Conservation (phyloP, 805 yeast species). For the Saccharomycopsis capsularis region DNA sequence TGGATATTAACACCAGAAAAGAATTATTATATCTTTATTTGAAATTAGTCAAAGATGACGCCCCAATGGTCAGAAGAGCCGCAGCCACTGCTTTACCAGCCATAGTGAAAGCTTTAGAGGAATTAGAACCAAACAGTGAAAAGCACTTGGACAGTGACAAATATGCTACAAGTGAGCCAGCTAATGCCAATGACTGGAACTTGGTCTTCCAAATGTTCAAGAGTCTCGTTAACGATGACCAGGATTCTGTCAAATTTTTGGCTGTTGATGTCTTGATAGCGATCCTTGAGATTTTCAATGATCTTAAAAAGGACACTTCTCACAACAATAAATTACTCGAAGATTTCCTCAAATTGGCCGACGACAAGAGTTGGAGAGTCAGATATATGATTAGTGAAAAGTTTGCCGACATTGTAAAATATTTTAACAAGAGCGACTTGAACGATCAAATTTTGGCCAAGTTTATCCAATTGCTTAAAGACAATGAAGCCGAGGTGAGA, state of each 20-base stretch:
- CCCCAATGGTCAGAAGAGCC: conserved; percentile 96
- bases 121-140: conserved; percentile 22
- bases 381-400: conserved; percentile 97
- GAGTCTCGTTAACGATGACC: conserved; percentile 71
- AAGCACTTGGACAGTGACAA: conserved; percentile 14
- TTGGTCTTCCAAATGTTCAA: conserved; percentile 76
- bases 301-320: conserved; percentile 42
- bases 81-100: conserved; percentile 82
- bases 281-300: conserved; percentile 62
- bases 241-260: conserved; percentile 89
- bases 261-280: conserved; percentile 84
- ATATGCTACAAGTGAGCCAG: conserved; percentile 31
- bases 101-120: conserved; percentile 54
- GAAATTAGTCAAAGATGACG: conserved; percentile 77
- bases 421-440: conserved; percentile 49
- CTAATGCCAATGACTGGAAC: conserved; percentile 63
- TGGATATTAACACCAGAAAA: conserved; percentile 46
- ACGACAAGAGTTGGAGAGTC: conserved; percentile 96
- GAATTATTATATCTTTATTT: conserved; percentile 61
- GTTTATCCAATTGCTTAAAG: conserved; percentile 73
- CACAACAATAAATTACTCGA: conserved; percentile 58
- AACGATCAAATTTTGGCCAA: conserved; percentile 44
- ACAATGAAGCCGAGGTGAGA: conserved; percentile 94
- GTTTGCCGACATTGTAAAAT: conserved; percentile 64
- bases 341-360: conserved; percentile 62